These are phyloP conservation scores for Lactarius vividus DNA, from an alignment of 768 basidiomycete species.

Conservation along the genomic window DNA sequence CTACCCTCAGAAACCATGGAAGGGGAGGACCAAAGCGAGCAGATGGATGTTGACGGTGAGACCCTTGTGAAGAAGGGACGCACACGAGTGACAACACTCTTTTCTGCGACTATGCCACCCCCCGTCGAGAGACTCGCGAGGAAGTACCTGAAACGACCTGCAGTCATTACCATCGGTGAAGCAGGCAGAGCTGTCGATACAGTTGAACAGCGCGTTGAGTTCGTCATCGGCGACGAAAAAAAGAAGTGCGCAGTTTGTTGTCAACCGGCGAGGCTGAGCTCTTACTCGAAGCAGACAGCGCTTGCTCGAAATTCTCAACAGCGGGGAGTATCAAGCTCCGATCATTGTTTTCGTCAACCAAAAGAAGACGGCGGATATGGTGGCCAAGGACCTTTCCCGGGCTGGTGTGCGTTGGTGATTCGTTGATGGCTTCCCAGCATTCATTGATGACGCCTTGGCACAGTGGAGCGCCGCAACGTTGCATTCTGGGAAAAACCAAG, in stretches of 20 bases:
- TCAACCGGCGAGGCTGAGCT: not conserved
- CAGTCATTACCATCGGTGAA: slow-evolving; percentile 96
- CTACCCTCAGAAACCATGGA: slow-evolving; percentile 85
- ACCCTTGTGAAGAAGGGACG: slow-evolving; percentile 69
- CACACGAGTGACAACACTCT: slow-evolving; percentile 91
- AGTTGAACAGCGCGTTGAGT: slow-evolving; percentile 95
- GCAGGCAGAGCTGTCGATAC: slow-evolving; percentile 98
- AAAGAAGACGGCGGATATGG: slow-evolving; percentile 99
- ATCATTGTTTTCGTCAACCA: slow-evolving; percentile 99
- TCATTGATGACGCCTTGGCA: not conserved
- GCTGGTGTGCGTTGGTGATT: slow-evolving; percentile 61
- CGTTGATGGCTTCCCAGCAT: not conserved
- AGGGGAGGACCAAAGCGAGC: slow-evolving; percentile 73
- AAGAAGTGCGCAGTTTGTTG: slow-evolving; percentile 67
- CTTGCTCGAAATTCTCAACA: slow-evolving; percentile 90
- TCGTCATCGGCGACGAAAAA: slow-evolving; percentile 90
- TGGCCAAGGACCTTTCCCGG: slow-evolving; percentile 89
- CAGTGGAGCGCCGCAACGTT: slow-evolving; percentile 89
- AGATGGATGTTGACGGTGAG: slow-evolving; percentile 75
- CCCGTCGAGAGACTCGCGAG: slow-evolving; percentile 93
- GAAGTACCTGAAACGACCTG: slow-evolving; percentile 91
- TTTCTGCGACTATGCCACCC: slow-evolving; percentile 98
- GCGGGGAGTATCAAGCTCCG: slow-evolving; percentile 75
- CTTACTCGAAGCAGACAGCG: slow-evolving; percentile 54
- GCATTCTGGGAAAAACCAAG: slow-evolving; percentile 97